These are phyloP conservation scores for Fusarium sp. DNA, from an alignment of 2,329 filamentous ascomycete species.

Conservation along the genomic window DNA sequence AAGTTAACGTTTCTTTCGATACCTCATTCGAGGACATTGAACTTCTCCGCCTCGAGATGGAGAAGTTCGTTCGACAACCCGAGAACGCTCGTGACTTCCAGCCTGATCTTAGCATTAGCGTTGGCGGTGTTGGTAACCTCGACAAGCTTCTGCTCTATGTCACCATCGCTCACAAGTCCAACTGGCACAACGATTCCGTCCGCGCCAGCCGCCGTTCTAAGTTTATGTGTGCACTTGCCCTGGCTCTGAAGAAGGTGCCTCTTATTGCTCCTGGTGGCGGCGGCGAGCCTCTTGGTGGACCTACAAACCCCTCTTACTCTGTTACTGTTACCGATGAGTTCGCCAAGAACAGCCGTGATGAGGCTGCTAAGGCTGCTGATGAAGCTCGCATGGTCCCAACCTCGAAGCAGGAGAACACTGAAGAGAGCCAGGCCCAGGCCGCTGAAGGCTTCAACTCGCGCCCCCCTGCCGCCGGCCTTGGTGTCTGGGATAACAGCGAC, in stretches of 20 bases:
- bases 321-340: constrained; percentile 77
- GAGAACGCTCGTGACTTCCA: constrained; percentile 94
- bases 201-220: constrained; percentile 86
- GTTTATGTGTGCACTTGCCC: constrained; percentile 93
- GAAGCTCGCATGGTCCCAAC: constrained; percentile 71
- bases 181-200: constrained; percentile 88
- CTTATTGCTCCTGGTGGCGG: constrained; percentile 85
- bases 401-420: constrained; percentile 41
- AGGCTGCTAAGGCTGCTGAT: constrained; percentile 69
- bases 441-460: constrained; percentile 56
- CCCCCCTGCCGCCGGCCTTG: constrained; percentile 40
- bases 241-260: constrained; percentile 86
- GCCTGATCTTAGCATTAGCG: constrained; percentile 80
- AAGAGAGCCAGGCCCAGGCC: constrained; percentile 55
- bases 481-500: constrained; percentile 40
- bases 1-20: constrained; percentile 83
- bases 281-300: constrained; percentile 66
- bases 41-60: constrained; percentile 83
- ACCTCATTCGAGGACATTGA: constrained; percentile 92
- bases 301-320: constrained; percentile 82
- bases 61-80: constrained; percentile 81
- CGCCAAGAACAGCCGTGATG: constrained; percentile 71
- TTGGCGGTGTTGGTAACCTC: constrained; percentile 82
- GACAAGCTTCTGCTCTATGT: constrained; percentile 87
- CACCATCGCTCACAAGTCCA: constrained; percentile 90